Conservation (phyloP, 1,139 yeast species). For the Suhomyces yuchorum region DNA sequence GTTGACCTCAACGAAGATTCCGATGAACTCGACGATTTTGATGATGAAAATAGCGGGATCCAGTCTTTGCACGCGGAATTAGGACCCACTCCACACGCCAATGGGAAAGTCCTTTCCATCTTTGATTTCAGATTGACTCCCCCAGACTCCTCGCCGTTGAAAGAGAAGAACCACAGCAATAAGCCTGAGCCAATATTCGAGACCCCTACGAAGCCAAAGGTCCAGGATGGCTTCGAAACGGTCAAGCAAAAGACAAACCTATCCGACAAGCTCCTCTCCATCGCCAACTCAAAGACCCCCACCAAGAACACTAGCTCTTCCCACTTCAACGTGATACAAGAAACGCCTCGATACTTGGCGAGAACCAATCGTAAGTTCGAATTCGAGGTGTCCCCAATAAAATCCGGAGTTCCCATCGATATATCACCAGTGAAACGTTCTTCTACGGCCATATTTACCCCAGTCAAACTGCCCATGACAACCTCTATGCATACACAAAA, state of each 20-base stretch:
- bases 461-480: slow-evolving; percentile 2
- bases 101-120: slow-evolving; percentile 67
- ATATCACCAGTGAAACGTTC: background rate
- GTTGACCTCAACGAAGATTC: slow-evolving; percentile 13
- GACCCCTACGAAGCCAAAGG: slow-evolving; percentile 35
- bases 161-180: slow-evolving; percentile 6
- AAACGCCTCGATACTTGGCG: slow-evolving; percentile 41
- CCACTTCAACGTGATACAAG: slow-evolving; percentile 13
- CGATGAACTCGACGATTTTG: slow-evolving; percentile 12
- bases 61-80: slow-evolving; percentile 36
- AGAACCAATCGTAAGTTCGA: slow-evolving; percentile 27
- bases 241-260: slow-evolving; percentile 10
- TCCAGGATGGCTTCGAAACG: slow-evolving; percentile 1
- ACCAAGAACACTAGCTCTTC: slow-evolving; percentile 4
- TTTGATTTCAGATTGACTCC: slow-evolving; percentile 57
- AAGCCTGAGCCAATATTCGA: slow-evolving; percentile 23
- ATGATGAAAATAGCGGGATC: background rate
- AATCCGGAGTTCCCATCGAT: background rate
- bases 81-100: slow-evolving; percentile 78
- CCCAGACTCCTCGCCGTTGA: slow-evolving; percentile 49
- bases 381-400: slow-evolving; percentile 12
- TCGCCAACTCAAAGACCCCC: slow-evolving; percentile 13
- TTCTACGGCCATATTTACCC: background rate
- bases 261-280: slow-evolving; percentile 10
- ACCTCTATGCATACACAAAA: background rate